Base-by-base conservation (phyloP, 345 rosid genomes). In the Psidium friedrichsthalianum region DNA sequence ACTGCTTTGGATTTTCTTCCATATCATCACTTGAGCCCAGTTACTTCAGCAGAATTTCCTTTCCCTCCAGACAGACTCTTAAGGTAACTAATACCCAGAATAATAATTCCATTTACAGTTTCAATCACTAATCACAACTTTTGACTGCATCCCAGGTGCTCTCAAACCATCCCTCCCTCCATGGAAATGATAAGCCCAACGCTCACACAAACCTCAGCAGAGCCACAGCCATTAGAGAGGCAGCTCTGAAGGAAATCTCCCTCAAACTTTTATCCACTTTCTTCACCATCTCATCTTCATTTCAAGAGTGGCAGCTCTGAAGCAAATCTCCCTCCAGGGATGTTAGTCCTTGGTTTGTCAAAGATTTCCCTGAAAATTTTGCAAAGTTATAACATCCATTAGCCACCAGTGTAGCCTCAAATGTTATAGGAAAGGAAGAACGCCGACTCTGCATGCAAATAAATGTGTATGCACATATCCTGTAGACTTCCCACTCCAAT, bases 221-320 rank as follows among this genome's bases (percentile, higher is more conserved):
- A 56, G 93, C 92, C 51, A 95, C 86, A 2, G 92, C 93, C 85
- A 95, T 57, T 86, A 95, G 78, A 8, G 98, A 90, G 4, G 91
- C 93, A 86, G 98, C 97, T 89, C 98, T 90, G 83, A 91, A 92
- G 89, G 92, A 95, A 55, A 96, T 91, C 78, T 94, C 96, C 32
- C 92, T 94, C 74, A 92, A 88, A 53, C 93, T 94, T 86, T 74
- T 89, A 85, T 93, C 94, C 74, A 96, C 92, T 83, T 83, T 92
- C 84, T 85, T 89, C 83, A 92, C 87, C 89, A 92, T 89, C 57
- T 93, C 97, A 80, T 91, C 94, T 29, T 91, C 96, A 88, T 93
- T 93, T 93, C 87, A 91, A 40, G 81, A 42, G 44, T 42, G 44
- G 44, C 44, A 42, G 44, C 44, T 42, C 44, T 42, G 44, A 42